A percentile compares a stretch with the other conserved stretches of the same genome.
phyloP scores from a whole-genome alignment of 2,329 filamentous ascomycete species.

The Botrytis cinerea region DNA sequence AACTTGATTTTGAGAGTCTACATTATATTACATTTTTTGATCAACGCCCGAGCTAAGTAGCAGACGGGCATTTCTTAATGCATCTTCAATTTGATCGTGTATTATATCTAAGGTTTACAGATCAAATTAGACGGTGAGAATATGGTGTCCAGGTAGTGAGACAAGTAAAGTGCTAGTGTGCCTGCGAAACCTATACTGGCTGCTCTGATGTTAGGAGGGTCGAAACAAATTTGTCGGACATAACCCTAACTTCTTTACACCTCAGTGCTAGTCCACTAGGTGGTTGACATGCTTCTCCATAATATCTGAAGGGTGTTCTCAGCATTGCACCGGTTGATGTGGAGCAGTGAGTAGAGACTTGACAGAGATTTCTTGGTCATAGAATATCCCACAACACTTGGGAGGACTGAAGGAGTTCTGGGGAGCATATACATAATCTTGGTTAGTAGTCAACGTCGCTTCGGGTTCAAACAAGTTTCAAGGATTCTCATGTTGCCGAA shows the following conservation, averaged over 20 bases:
- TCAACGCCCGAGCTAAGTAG: background rate
- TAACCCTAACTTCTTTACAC: background rate
- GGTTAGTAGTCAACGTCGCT: background rate
- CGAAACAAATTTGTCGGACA: background rate
- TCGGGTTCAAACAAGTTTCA: too few species aligned
- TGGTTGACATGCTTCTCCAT: background rate
- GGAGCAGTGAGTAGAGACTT: background rate
- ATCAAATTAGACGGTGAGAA: too few species aligned
- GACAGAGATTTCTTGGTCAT: background rate
- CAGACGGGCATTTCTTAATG: background rate
- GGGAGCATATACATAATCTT: background rate
- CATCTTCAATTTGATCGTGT: background rate
- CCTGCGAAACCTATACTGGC: background rate
- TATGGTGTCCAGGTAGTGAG: background rate
- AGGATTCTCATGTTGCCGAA: background rate
- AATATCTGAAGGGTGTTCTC: background rate
- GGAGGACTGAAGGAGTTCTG: background rate
- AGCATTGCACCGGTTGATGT: background rate
- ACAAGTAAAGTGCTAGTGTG: background rate
- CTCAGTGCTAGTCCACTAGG: background rate
- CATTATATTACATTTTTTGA: background rate
- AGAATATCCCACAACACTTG: background rate
- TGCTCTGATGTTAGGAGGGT: background rate
- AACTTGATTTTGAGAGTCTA: background rate
- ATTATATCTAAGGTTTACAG: too few species aligned